Percentiles rank a stretch among this genome's conserved stretches.
phyloP scores from a whole-genome alignment of 352 stramenopile species.

The Blastocystis sp. region DNA sequence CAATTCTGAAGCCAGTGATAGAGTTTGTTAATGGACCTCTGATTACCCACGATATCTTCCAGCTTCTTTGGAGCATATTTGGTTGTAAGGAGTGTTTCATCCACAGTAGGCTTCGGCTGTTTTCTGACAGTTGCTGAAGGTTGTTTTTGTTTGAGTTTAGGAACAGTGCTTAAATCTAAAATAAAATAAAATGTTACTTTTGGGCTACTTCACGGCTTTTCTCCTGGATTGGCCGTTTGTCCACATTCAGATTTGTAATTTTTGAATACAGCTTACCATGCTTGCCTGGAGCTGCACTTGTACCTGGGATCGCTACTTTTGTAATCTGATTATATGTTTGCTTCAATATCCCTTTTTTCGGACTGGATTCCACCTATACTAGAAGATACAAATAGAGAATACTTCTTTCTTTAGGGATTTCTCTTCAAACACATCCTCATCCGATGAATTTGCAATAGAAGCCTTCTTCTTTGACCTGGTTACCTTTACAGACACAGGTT shows the following conservation, averaged over 20 bases:
- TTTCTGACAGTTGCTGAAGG: too few species aligned
- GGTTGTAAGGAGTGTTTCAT: background rate
- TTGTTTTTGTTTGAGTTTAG: too few species aligned
- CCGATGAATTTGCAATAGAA: background rate
- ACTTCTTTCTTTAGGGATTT: background rate
- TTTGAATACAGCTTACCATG: background rate
- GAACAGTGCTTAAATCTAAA: too few species aligned
- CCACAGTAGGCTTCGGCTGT: background rate
- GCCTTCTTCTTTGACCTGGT: background rate
- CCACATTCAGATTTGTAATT: background rate
- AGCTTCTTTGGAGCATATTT: conserved; percentile 63
- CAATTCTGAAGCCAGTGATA: conserved; percentile 66
- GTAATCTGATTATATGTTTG: background rate
- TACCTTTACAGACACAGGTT: background rate
- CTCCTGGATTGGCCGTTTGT: background rate
- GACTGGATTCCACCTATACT: too few species aligned
- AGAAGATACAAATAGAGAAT: too few species aligned
- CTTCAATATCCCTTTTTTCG: background rate
- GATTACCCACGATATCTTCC: conserved; percentile 69
- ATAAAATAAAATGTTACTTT: too few species aligned
- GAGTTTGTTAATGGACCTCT: conserved; percentile 51
- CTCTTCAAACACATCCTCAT: background rate
- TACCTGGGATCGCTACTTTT: background rate
- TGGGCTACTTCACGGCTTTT: too few species aligned
- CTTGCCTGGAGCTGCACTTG: background rate